These are phyloP conservation scores for Eucalyptus marginata DNA, from an alignment of 345 rosid genomes.

Conservation along the genomic window DNA sequence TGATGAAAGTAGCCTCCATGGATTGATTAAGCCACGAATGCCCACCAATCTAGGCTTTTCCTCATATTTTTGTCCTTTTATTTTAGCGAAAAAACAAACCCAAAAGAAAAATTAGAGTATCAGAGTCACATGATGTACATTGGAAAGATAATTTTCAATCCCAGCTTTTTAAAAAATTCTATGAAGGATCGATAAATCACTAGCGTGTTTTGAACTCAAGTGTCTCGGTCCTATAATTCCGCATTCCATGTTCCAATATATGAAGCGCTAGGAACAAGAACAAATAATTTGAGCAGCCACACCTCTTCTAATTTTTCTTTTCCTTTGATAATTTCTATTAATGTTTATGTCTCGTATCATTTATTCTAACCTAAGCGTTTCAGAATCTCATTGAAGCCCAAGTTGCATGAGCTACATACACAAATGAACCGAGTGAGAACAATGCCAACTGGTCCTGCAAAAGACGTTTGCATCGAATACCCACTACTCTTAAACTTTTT, in stretches of 20 bases:
- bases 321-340: not conserved
- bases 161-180: not conserved
- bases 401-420: not conserved
- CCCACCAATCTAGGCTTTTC: not conserved
- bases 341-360: not conserved
- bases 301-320: not conserved
- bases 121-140: not conserved
- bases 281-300: not conserved
- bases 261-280: not conserved
- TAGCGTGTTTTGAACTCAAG: not conserved
- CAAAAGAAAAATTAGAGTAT: not conserved
- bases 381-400: not conserved
- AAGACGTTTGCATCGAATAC: not conserved
- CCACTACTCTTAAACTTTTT: not conserved
- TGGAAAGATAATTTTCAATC: not conserved
- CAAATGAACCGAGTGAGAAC: not conserved
- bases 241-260: not conserved
- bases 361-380: not conserved
- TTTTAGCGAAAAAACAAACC: not conserved
- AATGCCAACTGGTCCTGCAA: not conserved
- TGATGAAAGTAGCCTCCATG: not conserved
- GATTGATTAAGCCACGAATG: not conserved
- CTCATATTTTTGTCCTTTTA: not conserved
- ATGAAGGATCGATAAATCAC: not conserved
- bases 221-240: not conserved